Evolutionary conservation across 2,329 filamentous ascomycete species (phyloP).

Genomic region (Diaporthe ilicicola): DNA sequence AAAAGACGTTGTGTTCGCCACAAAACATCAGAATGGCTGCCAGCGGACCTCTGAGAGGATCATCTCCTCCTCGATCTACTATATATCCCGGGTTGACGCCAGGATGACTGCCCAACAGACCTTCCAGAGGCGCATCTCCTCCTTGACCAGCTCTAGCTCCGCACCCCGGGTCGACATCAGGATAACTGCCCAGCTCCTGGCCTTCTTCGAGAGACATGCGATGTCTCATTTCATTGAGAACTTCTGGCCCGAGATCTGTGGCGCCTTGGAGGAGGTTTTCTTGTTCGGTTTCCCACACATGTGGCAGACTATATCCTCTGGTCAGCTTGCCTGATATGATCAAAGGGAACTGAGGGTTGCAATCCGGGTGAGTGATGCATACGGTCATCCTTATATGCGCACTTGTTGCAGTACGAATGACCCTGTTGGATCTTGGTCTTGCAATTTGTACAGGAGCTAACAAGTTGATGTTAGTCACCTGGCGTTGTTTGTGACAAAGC

Average conservation of each 20-base stretch:
- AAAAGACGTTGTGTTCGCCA: too few species aligned
- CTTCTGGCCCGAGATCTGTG: constrained; percentile 67
- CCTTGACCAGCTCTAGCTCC: too few species aligned
- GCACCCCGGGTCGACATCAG: too few species aligned
- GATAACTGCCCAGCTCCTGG: too few species aligned
- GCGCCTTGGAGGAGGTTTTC: constrained; percentile 57
- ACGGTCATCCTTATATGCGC: constrained; percentile 70
- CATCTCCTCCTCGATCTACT: too few species aligned
- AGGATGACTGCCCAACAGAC: too few species aligned
- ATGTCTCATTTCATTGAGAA: constrained; percentile 65
- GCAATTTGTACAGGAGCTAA: constrained; percentile 65
- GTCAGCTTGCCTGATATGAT: not conserved
- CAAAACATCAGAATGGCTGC: too few species aligned
- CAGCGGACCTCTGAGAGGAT: too few species aligned
- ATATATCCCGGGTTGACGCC: too few species aligned
- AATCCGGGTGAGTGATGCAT: constrained; percentile 37
- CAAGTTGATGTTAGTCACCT: not conserved
- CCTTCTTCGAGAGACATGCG: not conserved
- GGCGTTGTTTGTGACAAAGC: not conserved
- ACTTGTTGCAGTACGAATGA: constrained; percentile 67
- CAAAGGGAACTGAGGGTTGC: constrained; percentile 24
- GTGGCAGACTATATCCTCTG: constrained; percentile 58
- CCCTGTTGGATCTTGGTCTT: constrained; percentile 71
- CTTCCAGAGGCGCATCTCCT: too few species aligned
- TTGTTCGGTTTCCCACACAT: constrained; percentile 70